Base-by-base conservation (phyloP, 2,329 filamentous ascomycete species). In the Chaetomiaceae sp. region DNA sequence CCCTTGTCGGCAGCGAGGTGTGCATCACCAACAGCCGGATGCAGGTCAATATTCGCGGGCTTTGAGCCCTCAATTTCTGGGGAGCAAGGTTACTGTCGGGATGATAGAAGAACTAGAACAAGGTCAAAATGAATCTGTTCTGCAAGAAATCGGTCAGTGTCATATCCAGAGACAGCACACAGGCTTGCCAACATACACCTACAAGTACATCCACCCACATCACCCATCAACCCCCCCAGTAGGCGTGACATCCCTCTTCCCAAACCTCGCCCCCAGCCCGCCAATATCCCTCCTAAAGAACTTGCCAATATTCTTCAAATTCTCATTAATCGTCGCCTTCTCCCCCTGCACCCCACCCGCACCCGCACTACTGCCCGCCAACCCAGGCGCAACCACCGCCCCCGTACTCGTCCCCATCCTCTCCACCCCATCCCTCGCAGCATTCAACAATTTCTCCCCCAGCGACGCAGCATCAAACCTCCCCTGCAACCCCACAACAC, bases 231-330 rank as follows among this genome's bases (percentile, higher is more conserved):
- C 34, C 12, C 45, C 58, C n/a, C 65, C 66, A 6, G 67, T 69
- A 6, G 68, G 67, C 51, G 68, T 70, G 15, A 66, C 71, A 52
- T 81, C 78, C 47, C 80, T 71, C 71, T 81, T 84, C 43, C 87
- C 88, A 68, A 91, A 91, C 60, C 87, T 75, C 11, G 81, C 82
- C 2, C 88, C 86, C 59, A 92, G 80, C 2, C 85, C 83, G 27
- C 88, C 88, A 59, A 92, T 85, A 73, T 96, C 92, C 59, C 92
- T 78, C 58, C 87, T 84, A 75, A 97, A 97, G 73, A 97, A 96
- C 72, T 95, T 96, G 22, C 92, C 92, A 71, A 99, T 89, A 68
- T 90, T 96, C 74, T 90, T 91, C 71, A 97, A 69, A 70, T 96
- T 96, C 71, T 95, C 91, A 67, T 96, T 95, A 59, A 96, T 81